These are phyloP conservation scores for Hansenula sp. DNA, from an alignment of 1,139 yeast species.

Conservation along the genomic window DNA sequence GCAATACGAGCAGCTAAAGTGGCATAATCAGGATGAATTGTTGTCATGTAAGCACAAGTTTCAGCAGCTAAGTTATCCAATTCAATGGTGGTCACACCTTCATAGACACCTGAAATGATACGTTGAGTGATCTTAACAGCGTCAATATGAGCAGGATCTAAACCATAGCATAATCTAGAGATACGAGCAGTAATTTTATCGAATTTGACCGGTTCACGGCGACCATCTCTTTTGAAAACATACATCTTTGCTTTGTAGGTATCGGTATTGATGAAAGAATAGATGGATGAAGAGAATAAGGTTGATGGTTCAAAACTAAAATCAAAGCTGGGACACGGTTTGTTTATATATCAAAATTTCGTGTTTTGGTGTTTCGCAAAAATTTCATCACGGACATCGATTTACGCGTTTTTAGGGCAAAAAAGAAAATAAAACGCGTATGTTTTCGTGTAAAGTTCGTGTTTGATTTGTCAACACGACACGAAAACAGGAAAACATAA, in stretches of 20 bases:
- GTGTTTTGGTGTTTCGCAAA: conserved; percentile 3
- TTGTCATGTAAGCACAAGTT: conserved; percentile 97
- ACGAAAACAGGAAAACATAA: conserved; percentile 1
- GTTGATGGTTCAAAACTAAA: not conserved
- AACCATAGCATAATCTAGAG: conserved; percentile 71
- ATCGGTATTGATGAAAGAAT: not conserved
- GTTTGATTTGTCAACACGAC: conserved; percentile 1
- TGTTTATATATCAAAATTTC: conserved; percentile 4
- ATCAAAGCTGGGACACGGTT: conserved; percentile 6
- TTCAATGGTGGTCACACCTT: conserved; percentile 94
- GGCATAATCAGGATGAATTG: conserved; percentile 96
- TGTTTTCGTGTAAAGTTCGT: not conserved
- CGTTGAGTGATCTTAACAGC: conserved; percentile 88
- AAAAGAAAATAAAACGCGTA: conserved; percentile 1
- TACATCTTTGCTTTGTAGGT: conserved; percentile 33
- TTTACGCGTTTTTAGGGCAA: conserved; percentile 4
- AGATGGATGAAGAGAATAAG: not conserved
- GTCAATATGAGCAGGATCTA: conserved; percentile 80
- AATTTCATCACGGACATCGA: conserved; percentile 2
- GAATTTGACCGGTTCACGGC: conserved; percentile 80
- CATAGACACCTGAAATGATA: conserved; percentile 86
- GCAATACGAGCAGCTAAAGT: conserved; percentile 96
- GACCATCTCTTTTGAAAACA: conserved; percentile 68
- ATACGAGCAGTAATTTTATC: conserved; percentile 70
- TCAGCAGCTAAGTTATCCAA: conserved; percentile 96